Base-by-base conservation (phyloP, 208 protist species). In the Wallacemonas rigidus region DNA sequence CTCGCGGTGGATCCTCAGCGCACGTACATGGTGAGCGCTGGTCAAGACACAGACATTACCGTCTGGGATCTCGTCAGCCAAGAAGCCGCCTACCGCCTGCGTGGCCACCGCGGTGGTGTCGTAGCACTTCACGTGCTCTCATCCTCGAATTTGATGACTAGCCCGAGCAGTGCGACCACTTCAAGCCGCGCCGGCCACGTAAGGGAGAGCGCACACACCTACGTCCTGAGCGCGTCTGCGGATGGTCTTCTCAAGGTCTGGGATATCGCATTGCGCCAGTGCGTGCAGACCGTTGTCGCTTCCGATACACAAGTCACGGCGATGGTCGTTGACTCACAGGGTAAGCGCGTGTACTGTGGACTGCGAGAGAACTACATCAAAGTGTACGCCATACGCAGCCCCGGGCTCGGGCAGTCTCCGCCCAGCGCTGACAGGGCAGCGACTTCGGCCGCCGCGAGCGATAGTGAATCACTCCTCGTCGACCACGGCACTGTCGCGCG, bases 21-120 rank as follows among this genome's bases (percentile, higher is more conserved):
- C 51, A 65, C 72, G 1, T 75, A 67, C 12, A 61, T 97, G 38
- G 97, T 92, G 47, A 98, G 94, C 36, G 98, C 95, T 12, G 89
- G 90, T 1, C 86, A 93, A 43, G 99, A 99, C 83, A 99, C 98
- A 3, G 97, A 99, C 74, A 87, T 99, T 57, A 98, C 99, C 7
- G 87, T 99, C 11, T 99, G 98, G 98, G 99, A 99, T 80, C 74
- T 99, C 26, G 78, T 84, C 11, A 82, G 80, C 11, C 78, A 92
- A 61, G 90, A 96, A 75, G 64, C 90, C 1, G 48, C 75, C 6
- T 97, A 86, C 74, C 88, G 92, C 12, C 83, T 98, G 40, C 82
- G 88, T 40, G 95, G 95, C 1, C 95, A 98, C 65, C 88, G 91
- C 44, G 89, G 90, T 38, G 89, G 83, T 17, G 78, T 98, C 36